Percentiles rank a stretch among this genome's conserved stretches.
Evolutionary conservation across 2,329 filamentous ascomycete genomes (phyloP).

Genomic region (Monilinia polystroma): DNA sequence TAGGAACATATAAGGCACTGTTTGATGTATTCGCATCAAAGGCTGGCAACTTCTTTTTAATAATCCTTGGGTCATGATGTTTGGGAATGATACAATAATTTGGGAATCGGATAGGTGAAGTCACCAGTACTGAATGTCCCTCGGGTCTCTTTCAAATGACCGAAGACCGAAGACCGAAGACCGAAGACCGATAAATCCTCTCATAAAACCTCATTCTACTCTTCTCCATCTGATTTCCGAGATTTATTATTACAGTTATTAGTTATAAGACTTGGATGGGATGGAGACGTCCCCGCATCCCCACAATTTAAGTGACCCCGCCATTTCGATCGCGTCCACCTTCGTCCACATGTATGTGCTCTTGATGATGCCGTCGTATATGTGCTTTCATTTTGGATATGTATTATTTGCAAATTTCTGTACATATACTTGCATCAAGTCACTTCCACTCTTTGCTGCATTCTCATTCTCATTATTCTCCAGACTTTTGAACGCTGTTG

Average conservation of each 20-base stretch:
- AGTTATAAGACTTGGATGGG: neutral
- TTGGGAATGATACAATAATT: too few species aligned
- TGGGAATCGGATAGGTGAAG: too few species aligned
- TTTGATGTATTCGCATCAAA: too few species aligned
- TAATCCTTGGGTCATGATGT: too few species aligned
- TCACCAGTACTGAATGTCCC: too few species aligned
- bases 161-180: too few species aligned
- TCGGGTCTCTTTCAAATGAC: too few species aligned
- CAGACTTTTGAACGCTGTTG: neutral
- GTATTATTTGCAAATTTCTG: neutral
- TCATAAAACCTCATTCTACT: neutral
- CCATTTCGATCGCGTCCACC: conserved; percentile 10
- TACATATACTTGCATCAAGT: neutral
- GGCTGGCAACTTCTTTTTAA: too few species aligned
- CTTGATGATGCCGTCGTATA: neutral
- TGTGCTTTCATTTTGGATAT: conserved; percentile 1
- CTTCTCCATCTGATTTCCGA: neutral
- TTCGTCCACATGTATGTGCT: neutral
- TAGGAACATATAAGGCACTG: too few species aligned
- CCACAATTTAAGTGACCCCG: conserved; percentile 12
- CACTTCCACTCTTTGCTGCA: neutral
- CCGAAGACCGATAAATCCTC: too few species aligned
- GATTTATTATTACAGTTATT: too few species aligned
- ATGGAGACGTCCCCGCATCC: conserved; percentile 4
- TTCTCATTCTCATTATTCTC: neutral